A percentile compares a stretch with the other conserved stretches of the same genome.
These are phyloP conservation scores for Pseudogymnoascus sp. DNA, from an alignment of 2,329 filamentous ascomycete species.

Conservation along the genomic window DNA sequence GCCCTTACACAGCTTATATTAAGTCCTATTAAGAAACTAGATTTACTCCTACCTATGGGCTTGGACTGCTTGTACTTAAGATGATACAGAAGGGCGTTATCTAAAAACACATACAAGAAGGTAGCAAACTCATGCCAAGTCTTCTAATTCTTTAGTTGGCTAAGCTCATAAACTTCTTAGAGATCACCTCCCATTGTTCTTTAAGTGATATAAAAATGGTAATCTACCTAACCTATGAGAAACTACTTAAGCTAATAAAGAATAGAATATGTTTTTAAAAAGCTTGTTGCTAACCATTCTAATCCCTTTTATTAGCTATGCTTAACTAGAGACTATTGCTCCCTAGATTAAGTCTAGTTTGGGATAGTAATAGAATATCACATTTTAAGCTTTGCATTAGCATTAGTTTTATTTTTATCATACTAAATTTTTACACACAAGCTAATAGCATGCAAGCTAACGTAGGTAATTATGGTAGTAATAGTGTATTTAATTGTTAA, in stretches of 20 bases:
- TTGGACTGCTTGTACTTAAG: background rate
- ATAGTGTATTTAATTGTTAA: background rate
- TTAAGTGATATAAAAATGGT: background rate
- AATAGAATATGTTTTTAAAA: background rate
- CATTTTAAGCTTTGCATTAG: background rate
- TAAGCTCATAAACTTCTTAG: background rate
- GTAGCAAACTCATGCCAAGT: background rate
- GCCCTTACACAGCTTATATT: background rate
- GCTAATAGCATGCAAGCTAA: background rate
- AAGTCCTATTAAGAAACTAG: background rate
- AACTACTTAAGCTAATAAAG: background rate
- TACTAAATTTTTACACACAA: background rate
- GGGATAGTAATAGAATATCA: background rate
- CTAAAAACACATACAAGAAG: background rate
- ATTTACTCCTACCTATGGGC: background rate
- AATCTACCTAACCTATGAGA: background rate
- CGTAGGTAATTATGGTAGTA: background rate
- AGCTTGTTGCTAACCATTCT: background rate
- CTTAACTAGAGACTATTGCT: background rate
- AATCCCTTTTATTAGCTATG: background rate
- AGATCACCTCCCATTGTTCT: background rate
- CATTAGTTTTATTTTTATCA: background rate
- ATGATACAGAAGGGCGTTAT: background rate
- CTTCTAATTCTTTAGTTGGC: background rate
- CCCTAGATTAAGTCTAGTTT: background rate